Evolutionary conservation across 2,329 filamentous ascomycete species (phyloP).

Genomic region (Paecilomyces dactylethromorphus): DNA sequence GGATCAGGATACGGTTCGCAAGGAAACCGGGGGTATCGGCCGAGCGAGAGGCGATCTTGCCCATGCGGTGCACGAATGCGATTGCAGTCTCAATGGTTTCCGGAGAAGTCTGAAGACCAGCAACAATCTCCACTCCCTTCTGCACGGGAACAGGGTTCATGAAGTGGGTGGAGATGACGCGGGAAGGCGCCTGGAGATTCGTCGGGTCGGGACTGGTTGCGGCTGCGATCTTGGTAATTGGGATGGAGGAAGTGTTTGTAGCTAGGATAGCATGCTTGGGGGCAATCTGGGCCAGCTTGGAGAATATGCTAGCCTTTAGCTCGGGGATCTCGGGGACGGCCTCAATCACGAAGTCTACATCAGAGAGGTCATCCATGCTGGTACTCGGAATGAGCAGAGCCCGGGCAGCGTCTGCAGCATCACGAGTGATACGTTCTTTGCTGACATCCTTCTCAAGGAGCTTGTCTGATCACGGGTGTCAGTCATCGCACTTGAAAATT

Average conservation of each 20-base stretch:
- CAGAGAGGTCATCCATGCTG: slow-evolving; percentile 66
- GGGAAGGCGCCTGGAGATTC: slow-evolving; percentile 72
- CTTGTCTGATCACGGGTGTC: slow-evolving; percentile 56
- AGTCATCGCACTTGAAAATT: not conserved
- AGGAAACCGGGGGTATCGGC: slow-evolving; percentile 91
- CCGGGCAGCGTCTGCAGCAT: slow-evolving; percentile 68
- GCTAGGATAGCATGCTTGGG: slow-evolving; percentile 82
- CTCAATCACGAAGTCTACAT: slow-evolving; percentile 96
- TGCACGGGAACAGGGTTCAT: slow-evolving; percentile 99
- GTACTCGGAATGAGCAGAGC: slow-evolving; percentile 64
- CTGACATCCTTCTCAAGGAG: slow-evolving; percentile 86
- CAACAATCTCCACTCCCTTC: slow-evolving; percentile 96
- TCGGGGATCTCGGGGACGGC: slow-evolving; percentile 87
- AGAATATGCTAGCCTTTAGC: slow-evolving; percentile 84
- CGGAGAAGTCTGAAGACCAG: slow-evolving; percentile 81
- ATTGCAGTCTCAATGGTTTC: slow-evolving; percentile 76
- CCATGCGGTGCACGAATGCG: slow-evolving; percentile 83
- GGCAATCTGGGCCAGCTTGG: slow-evolving; percentile 71
- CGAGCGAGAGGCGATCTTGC: slow-evolving; percentile 81
- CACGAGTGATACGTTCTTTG: slow-evolving; percentile 78
- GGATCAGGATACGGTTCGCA: slow-evolving; percentile 96
- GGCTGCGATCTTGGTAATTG: slow-evolving; percentile 91
- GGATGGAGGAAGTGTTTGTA: slow-evolving; percentile 98
- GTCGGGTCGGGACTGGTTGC: slow-evolving; percentile 71
- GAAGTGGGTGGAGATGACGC: slow-evolving; percentile 93